These are phyloP conservation scores for Colletotrichum spaethianum DNA, from an alignment of 2,329 filamentous ascomycete species.

Conservation along the genomic window DNA sequence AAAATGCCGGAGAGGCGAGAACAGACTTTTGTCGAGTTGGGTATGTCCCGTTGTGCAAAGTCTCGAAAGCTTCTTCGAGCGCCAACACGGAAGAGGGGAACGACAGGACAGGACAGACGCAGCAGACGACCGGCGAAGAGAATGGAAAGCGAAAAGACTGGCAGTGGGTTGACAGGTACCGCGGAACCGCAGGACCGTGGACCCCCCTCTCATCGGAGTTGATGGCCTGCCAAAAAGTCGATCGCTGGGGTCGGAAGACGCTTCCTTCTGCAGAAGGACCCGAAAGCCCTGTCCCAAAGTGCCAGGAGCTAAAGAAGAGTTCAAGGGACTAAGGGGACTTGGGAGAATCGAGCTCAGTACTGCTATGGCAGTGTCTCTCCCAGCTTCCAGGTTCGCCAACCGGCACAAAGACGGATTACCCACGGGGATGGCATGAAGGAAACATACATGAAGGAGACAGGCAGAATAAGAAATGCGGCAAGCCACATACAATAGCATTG, in stretches of 20 bases:
- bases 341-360: background rate
- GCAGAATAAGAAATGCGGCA: background rate
- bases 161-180: background rate
- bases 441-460: background rate
- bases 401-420: background rate
- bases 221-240: conserved; percentile 31
- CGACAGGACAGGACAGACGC: background rate
- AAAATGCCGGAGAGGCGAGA: background rate
- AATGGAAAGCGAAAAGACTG: background rate
- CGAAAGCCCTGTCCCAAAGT: background rate
- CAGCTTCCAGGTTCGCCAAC: conserved; percentile 10
- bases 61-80: background rate
- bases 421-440: background rate
- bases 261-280: conserved; percentile 26
- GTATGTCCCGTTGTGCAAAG: background rate
- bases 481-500: background rate
- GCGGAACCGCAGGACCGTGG: background rate
- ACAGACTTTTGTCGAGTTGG: background rate
- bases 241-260: conserved; percentile 17
- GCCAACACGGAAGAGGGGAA: background rate
- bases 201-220: background rate
- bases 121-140: conserved; percentile 1
- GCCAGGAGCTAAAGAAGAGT: too few species aligned
- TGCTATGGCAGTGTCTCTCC: conserved; percentile 7
- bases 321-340: background rate